Evolutionary conservation across 352 stramenopile genomes (phyloP).

Genomic region (Bremia lactucae): DNA sequence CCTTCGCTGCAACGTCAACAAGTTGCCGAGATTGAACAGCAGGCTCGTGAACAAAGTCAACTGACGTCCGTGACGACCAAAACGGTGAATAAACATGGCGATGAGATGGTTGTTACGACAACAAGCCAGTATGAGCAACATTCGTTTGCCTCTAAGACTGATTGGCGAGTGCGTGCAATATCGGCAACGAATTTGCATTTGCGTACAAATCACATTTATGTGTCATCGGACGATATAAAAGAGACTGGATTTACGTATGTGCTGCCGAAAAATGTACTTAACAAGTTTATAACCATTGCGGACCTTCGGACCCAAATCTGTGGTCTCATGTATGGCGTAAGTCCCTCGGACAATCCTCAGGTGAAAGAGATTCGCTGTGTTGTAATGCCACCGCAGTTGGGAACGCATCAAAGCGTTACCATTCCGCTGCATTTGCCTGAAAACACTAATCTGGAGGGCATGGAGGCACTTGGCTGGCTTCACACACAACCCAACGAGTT

Average conservation of each 20-base stretch:
- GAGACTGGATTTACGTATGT: conserved; percentile 99
- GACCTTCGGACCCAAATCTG: conserved; percentile 97
- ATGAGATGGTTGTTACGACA: conserved; percentile 99
- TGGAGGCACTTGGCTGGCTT: conserved; percentile 98
- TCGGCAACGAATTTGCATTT: conserved; percentile 98
- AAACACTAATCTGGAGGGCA: conserved; percentile 94
- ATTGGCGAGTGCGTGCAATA: conserved; percentile 98
- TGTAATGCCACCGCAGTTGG: conserved; percentile 97
- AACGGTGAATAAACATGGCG: conserved; percentile 98
- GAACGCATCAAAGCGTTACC: conserved; percentile 95
- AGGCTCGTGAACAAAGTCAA: conserved; percentile 96
- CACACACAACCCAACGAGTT: conserved; percentile 99
- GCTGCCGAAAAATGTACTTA: conserved; percentile 98
- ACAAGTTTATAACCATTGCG: conserved; percentile 98
- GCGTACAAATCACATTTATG: conserved; percentile 99
- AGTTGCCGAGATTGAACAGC: conserved; percentile 99
- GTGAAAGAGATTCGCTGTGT: conserved; percentile 99
- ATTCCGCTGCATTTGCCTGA: conserved; percentile 94
- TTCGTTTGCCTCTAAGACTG: conserved; percentile 98
- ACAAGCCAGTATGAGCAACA: conserved; percentile 99
- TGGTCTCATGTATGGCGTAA: conserved; percentile 98
- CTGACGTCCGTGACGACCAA: conserved; percentile 98
- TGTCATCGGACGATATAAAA: conserved; percentile 96
- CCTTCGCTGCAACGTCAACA: conserved; percentile 98
- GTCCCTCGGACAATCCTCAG: conserved; percentile 94